Evolutionary conservation across 495 filamentous ascomycete species (phyloP).

Genomic region (Penicillium diatomitis): DNA sequence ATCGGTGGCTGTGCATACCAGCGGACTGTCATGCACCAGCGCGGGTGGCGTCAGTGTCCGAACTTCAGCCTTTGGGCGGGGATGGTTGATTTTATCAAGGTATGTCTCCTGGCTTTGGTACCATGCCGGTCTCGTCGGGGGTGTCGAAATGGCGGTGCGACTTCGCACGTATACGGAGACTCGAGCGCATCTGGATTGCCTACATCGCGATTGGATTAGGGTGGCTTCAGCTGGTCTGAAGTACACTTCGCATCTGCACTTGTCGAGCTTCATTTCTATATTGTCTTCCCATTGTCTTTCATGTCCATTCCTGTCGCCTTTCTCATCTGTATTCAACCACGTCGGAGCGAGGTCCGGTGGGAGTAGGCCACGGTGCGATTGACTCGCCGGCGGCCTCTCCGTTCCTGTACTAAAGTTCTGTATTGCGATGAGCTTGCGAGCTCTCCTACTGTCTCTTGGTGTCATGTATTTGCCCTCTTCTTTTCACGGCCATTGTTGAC

Average conservation of each 20-base stretch:
- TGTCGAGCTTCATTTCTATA: not conserved
- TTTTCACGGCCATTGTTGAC: no score
- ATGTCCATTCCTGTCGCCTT: not conserved
- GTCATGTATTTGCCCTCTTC: no score
- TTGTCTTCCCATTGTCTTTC: slow-evolving; percentile 1
- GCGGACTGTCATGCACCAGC: slow-evolving; percentile 85
- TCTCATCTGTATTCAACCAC: no score
- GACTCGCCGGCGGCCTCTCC: no score
- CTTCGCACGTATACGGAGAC: slow-evolving; percentile 12
- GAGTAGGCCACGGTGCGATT: no score
- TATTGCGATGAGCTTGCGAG: no score
- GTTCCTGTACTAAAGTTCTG: no score
- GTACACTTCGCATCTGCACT: slow-evolving; percentile 4
- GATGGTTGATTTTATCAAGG: slow-evolving; percentile 74
- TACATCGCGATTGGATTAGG: slow-evolving; percentile 31
- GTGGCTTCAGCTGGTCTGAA: slow-evolving; percentile 22
- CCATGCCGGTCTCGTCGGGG: slow-evolving; percentile 23
- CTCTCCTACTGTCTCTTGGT: no score
- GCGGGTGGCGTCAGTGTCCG: slow-evolving; percentile 91
- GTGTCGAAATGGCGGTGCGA: slow-evolving; percentile 10
- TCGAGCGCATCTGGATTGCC: slow-evolving; percentile 22
- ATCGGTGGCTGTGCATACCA: slow-evolving; percentile 93
- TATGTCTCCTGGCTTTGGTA: slow-evolving; percentile 43
- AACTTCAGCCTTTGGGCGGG: slow-evolving; percentile 91
- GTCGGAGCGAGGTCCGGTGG: no score